Evolutionary conservation across 2,329 filamentous ascomycete species (phyloP).

Genomic region (Paecilomyces variotii): DNA sequence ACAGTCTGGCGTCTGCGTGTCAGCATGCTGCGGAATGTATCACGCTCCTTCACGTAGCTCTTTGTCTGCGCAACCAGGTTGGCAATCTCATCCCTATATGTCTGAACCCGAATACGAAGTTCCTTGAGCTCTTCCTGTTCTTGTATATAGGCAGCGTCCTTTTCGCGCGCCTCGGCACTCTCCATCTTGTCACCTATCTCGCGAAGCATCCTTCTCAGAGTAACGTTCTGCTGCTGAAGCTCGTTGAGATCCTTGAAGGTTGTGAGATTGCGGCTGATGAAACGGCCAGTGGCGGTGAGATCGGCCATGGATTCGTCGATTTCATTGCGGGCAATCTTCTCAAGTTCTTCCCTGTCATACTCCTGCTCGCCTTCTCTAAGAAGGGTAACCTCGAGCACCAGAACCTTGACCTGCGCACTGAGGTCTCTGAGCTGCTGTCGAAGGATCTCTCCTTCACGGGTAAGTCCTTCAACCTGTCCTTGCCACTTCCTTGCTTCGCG

Average conservation of each 20-base stretch:
- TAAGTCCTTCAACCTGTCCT: conserved; percentile 55
- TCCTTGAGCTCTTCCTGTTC: conserved; percentile 63
- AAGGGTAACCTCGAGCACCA: conserved; percentile 78
- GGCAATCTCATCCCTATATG: conserved; percentile 77
- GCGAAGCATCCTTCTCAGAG: conserved; percentile 72
- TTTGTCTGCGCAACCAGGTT: conserved; percentile 77
- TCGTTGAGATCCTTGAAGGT: conserved; percentile 80
- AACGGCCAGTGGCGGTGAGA: conserved; percentile 73
- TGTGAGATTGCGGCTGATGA: conserved; percentile 84
- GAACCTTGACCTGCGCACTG: conserved; percentile 80
- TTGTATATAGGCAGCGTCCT: conserved; percentile 46
- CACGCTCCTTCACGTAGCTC: conserved; percentile 89
- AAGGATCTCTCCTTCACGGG: conserved; percentile 65
- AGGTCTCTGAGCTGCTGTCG: conserved; percentile 83
- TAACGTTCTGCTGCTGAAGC: conserved; percentile 79
- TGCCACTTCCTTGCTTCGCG: conserved; percentile 74
- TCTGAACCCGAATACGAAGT: conserved; percentile 63
- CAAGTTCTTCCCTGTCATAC: conserved; percentile 66
- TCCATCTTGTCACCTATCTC: conserved; percentile 85
- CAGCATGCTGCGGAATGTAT: conserved; percentile 94
- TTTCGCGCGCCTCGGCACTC: conserved; percentile 69
- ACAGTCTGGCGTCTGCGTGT: conserved; percentile 62
- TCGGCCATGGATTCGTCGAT: conserved; percentile 64
- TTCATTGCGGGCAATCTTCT: conserved; percentile 69
- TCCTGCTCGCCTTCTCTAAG: conserved; percentile 66